phyloP scores from a whole-genome alignment of 768 basidiomycete genomes.

The Auriscalpium vulgare region DNA sequence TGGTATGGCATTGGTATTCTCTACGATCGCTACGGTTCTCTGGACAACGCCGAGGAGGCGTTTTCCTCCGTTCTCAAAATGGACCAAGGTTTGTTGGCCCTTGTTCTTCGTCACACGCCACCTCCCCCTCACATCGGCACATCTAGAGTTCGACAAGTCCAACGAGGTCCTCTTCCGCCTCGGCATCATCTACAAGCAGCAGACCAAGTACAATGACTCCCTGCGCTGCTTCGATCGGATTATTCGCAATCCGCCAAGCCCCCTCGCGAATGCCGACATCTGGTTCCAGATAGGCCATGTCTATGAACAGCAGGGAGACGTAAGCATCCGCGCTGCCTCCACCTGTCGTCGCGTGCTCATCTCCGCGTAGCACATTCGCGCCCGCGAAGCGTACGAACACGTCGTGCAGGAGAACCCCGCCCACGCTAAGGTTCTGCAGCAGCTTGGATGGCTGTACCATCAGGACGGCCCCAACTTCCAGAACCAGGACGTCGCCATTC shows the following conservation, averaged over 20 bases:
- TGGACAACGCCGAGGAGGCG: slow-evolving; percentile 98
- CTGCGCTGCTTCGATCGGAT: slow-evolving; percentile 95
- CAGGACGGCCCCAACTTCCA: slow-evolving; percentile 93
- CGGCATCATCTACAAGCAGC: slow-evolving; percentile 99
- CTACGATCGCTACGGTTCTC: slow-evolving; percentile 95
- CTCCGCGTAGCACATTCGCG: slow-evolving; percentile 62
- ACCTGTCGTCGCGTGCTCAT: slow-evolving; percentile 10
- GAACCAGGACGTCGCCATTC: slow-evolving; percentile 91
- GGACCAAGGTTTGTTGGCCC: slow-evolving; percentile 71
- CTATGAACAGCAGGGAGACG: slow-evolving; percentile 95
- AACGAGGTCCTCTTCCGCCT: slow-evolving; percentile 98
- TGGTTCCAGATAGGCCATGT: slow-evolving; percentile 99
- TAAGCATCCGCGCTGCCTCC: slow-evolving; percentile 29
- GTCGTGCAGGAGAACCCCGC: slow-evolving; percentile 89
- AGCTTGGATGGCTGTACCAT: slow-evolving; percentile 96
- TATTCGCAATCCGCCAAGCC: slow-evolving; percentile 89
- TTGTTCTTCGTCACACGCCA: slow-evolving; percentile 13
- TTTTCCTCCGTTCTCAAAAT: slow-evolving; percentile 93
- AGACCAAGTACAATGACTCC: slow-evolving; percentile 85
- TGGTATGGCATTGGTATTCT: slow-evolving; percentile 99
- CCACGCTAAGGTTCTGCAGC: slow-evolving; percentile 95
- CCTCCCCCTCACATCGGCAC: background rate
- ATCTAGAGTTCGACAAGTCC: slow-evolving; percentile 90
- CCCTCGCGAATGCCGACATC: slow-evolving; percentile 94
- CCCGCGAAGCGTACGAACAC: slow-evolving; percentile 93